These are phyloP conservation scores for Boletus tomentosulus DNA, from an alignment of 768 basidiomycete species.

Conservation along the genomic window DNA sequence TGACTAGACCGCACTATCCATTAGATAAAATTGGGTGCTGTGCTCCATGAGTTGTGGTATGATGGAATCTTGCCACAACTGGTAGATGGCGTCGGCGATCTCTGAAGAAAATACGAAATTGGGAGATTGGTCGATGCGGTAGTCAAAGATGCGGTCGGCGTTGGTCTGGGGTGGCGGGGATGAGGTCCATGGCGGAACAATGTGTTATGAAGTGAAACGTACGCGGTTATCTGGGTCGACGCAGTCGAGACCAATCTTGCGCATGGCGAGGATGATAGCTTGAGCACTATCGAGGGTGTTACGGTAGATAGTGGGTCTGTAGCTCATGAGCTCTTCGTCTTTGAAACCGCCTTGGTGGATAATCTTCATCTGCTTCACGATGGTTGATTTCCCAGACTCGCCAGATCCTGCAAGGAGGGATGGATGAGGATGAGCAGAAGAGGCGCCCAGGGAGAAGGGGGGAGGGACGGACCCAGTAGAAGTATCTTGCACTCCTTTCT, in stretches of 20 bases:
- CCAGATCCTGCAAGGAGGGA: constrained; percentile 66
- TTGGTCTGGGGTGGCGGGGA: constrained; percentile 32
- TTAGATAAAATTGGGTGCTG: constrained; percentile 79
- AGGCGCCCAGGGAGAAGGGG: constrained; percentile 7
- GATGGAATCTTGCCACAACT: constrained; percentile 69
- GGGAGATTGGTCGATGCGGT: constrained; percentile 40
- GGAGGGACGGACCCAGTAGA: constrained; percentile 64
- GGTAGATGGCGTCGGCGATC: constrained; percentile 62
- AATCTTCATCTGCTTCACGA: constrained; percentile 99
- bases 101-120: constrained; percentile 52
- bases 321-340: constrained; percentile 68
- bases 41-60: constrained; percentile 51
- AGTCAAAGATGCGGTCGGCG: constrained; percentile 62
- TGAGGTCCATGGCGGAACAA: not conserved
- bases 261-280: constrained; percentile 79
- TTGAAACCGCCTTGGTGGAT: constrained; percentile 93
- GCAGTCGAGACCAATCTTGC: constrained; percentile 80
- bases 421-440: not conserved
- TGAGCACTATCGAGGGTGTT: constrained; percentile 90
- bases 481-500: constrained; percentile 92
- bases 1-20: constrained; percentile 92
- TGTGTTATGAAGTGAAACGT: not conserved
- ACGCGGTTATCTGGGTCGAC: constrained; percentile 59
- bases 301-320: constrained; percentile 74
- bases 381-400: constrained; percentile 92